Base-by-base conservation (phyloP, 2,329 filamentous ascomycete genomes). In the Alternaria conjuncta region DNA sequence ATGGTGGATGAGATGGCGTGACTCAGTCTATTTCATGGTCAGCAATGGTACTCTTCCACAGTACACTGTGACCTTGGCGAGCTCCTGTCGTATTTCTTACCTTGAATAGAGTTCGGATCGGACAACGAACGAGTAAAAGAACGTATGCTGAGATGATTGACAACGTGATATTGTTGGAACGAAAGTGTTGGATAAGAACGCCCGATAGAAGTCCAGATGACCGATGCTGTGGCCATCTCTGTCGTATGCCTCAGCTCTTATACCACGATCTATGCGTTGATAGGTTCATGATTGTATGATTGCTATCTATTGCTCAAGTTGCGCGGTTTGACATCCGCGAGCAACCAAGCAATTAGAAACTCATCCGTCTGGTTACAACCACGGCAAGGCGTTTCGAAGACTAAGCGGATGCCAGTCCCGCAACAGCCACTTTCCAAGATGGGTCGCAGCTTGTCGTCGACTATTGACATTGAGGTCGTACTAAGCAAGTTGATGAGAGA, bases 281-380 rank as follows among this genome's bases (percentile, higher is more conserved):
- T 36, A 36, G 32, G 15, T n/a, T 36, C 15, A 36, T 36, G 3
- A n/a, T 36, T 36, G 32, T 0, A 36, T 32, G 28, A 54, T 58
- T 61, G 50, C 28, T 32, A 10, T 30, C 32, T 18, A 15, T 54
- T 60, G 23, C 54, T 49, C 47, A 25, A 20, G 55, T 55, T 32
- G 32, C 21, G 50, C 47, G 55, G 64, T 73, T 72, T 75, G 68
- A 70, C 56, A 55, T 36, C 45, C 60, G 55, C 21, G 61, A 53
- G 44, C 43, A 60, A 60, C 32, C 28, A 65, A 61, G 55, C 61
- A 65, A 65, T 60, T 64, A 58, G 46, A 57, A 57, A 54, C 32
- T 57, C 46, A 64, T 28, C 55, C 32, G 49, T 41, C 60, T 30
- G 21, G 25, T 51, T 41, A 47, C 61, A 63, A 60, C 21, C 30